These are phyloP conservation scores for Artemisia annua DNA, from an alignment of 129 eudicot genomes.

Conservation along the genomic window DNA sequence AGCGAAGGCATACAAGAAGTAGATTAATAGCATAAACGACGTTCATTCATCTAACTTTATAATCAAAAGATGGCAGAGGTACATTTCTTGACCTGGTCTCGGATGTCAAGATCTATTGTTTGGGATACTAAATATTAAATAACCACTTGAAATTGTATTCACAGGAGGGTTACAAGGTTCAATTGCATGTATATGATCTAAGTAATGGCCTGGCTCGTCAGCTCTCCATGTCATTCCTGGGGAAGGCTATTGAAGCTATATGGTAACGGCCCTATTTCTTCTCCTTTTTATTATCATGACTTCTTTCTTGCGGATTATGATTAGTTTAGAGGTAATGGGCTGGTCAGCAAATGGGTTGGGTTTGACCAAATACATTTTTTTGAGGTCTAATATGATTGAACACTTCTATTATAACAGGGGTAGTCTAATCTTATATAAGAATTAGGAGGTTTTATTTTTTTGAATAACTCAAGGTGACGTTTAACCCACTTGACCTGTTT, in stretches of 20 bases:
- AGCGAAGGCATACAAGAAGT: not conserved
- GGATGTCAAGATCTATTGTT: not conserved
- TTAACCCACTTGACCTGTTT: not conserved
- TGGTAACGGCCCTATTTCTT: constrained; percentile 33
- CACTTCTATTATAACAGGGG: no score
- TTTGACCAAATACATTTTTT: no score
- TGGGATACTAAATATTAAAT: constrained; percentile 2
- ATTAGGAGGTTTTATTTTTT: not conserved
- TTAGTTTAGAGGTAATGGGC: not conserved
- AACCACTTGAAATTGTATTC: not conserved
- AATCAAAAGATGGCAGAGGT: constrained; percentile 34
- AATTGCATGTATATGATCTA: constrained; percentile 71
- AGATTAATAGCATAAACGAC: constrained; percentile 8
- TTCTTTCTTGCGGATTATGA: not conserved
- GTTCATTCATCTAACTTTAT: not conserved
- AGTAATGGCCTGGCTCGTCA: constrained; percentile 95
- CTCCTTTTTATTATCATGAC: not conserved
- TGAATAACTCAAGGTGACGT: not conserved
- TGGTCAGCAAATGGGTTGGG: not conserved
- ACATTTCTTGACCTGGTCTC: not conserved
- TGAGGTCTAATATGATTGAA: no score
- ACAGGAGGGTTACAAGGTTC: constrained; percentile 78
- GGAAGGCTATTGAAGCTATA: constrained; percentile 88
- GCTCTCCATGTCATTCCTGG: constrained; percentile 75
- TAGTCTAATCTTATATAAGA: no score